Evolutionary conservation across 176 grass and related monocot species (phyloP).

Genomic region (Thinopyrum elongatum): DNA sequence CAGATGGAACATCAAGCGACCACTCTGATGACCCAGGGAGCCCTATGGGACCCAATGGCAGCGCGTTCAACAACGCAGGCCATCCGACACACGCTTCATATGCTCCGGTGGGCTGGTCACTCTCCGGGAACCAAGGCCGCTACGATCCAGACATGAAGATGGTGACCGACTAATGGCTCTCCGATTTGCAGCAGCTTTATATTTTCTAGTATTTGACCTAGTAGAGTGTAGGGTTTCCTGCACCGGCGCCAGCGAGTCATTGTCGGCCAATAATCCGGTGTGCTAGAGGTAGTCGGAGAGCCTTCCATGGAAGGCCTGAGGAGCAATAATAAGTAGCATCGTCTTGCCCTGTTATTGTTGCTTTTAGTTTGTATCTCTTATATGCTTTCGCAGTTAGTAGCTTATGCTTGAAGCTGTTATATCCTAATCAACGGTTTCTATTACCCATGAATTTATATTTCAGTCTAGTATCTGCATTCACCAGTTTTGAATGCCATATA

Average conservation of each 20-base stretch:
- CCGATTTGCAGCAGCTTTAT: background rate
- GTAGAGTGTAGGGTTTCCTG: conserved; percentile 31
- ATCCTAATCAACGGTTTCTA: background rate
- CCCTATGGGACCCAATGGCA: conserved; percentile 54
- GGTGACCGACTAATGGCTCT: conserved; percentile 51
- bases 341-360: conserved; percentile 20
- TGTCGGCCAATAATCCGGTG: conserved; percentile 32
- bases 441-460: conserved; percentile 9
- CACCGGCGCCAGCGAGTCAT: background rate
- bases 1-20: conserved; percentile 58
- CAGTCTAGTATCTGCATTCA: background rate
- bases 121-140: conserved; percentile 58
- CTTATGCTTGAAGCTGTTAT: conserved; percentile 20
- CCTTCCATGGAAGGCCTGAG: conserved; percentile 9
- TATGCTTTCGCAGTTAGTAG: background rate
- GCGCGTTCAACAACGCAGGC: conserved; percentile 45
- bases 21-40: conserved; percentile 66
- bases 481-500: background rate
- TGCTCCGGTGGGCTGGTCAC: conserved; percentile 54
- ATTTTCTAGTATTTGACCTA: conserved; percentile 38
- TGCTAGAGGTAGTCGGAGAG: conserved; percentile 19
- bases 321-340: conserved; percentile 36
- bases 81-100: conserved; percentile 55
- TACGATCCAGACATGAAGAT: conserved; percentile 78
- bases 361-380: background rate